These are phyloP conservation scores for Symbiotaphrina buchneri DNA, from an alignment of 495 filamentous ascomycete species.

Conservation along the genomic window DNA sequence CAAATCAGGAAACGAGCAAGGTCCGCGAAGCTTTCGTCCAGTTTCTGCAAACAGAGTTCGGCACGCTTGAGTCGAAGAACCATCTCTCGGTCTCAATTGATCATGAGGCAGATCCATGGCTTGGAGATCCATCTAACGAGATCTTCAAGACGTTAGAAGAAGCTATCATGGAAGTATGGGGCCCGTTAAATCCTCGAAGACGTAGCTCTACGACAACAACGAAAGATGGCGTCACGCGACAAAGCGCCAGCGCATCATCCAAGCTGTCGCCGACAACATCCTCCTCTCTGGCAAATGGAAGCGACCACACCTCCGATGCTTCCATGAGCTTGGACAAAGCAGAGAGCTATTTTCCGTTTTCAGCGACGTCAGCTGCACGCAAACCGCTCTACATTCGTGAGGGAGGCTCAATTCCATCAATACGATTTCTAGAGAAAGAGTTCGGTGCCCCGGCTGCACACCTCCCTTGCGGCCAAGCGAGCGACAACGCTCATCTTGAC, in stretches of 20 bases:
- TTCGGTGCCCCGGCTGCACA: conserved; percentile 85
- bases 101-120: conserved; percentile 87
- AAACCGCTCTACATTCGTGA: conserved; percentile 79
- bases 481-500: conserved; percentile 81
- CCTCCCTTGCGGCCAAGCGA: conserved; percentile 85
- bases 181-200: conserved; percentile 15
- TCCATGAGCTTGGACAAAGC: too few relatives aligned
- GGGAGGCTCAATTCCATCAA: conserved; percentile 82
- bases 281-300: conserved; percentile 29
- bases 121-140: conserved; percentile 76
- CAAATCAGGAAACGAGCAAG: conserved; percentile 65
- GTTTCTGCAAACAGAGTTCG: conserved; percentile 53
- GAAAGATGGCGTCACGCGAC: conserved; percentile 9
- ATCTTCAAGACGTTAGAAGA: conserved; percentile 77
- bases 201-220: conserved; percentile 10
- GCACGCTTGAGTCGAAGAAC: conserved; percentile 51
- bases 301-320: conserved; percentile 12
- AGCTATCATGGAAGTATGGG: conserved; percentile 72
- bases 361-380: conserved; percentile 2
- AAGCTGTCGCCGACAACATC: conserved; percentile 27
- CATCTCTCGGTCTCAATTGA: conserved; percentile 64
- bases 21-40: conserved; percentile 39
- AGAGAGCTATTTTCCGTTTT: too few relatives aligned
- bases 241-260: conserved; percentile 7
- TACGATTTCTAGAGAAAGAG: conserved; percentile 85